phyloP scores from a whole-genome alignment of 148 eudicot species.

The Mesembryanthemum crystallinum region DNA sequence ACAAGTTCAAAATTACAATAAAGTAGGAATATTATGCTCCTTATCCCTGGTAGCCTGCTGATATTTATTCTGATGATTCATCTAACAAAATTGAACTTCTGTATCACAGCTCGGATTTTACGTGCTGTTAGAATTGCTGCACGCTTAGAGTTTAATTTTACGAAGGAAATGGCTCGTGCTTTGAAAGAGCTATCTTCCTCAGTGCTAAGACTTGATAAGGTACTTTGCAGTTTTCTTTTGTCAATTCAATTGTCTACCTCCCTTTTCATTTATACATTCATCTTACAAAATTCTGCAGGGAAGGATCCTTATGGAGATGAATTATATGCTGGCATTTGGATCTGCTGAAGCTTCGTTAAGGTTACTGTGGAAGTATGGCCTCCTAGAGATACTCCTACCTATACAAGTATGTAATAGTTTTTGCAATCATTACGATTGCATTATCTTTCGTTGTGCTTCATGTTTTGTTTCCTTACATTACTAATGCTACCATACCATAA shows the following conservation, averaged over 20 bases:
- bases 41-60: not conserved
- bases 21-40: not conserved
- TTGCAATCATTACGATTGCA: not conserved
- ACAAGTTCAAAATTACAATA: not conserved
- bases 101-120: constrained; percentile 32
- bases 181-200: constrained; percentile 30
- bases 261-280: not conserved
- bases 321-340: constrained; percentile 36
- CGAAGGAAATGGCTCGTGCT: constrained; percentile 31
- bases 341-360: constrained; percentile 37
- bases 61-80: constrained; percentile 4
- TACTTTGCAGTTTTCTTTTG: constrained; percentile 6
- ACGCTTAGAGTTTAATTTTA: constrained; percentile 29
- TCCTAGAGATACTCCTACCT: constrained; percentile 34
- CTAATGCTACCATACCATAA: not conserved
- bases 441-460: not conserved
- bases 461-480: not conserved
- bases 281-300: constrained; percentile 24
- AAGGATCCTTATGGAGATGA: constrained; percentile 36
- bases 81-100: constrained; percentile 1
- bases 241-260: not conserved
- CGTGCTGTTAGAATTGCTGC: constrained; percentile 36
- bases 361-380: constrained; percentile 37
- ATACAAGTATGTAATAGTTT: constrained; percentile 26
- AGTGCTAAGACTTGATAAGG: constrained; percentile 31